A percentile compares a stretch with the other conserved stretches of the same genome.
phyloP scores from a whole-genome alignment of 2,329 filamentous ascomycete species.

The Trichoderma hamatum region DNA sequence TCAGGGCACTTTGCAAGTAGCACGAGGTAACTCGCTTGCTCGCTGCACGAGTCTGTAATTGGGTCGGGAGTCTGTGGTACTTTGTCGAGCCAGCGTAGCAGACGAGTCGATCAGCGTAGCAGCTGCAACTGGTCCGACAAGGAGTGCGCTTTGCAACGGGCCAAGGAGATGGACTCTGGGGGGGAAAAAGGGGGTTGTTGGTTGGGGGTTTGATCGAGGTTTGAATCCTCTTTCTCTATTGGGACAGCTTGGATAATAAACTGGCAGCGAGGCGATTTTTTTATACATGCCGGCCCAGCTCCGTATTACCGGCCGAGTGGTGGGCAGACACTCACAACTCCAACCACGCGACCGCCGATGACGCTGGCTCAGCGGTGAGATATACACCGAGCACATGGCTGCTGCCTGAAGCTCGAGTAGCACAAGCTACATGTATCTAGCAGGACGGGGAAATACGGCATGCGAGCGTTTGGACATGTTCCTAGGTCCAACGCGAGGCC shows the following conservation, averaged over 20 bases:
- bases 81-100: constrained; percentile 9
- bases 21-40: not conserved
- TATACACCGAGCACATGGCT: constrained; percentile 13
- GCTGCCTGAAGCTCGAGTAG: constrained; percentile 2
- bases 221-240: not conserved
- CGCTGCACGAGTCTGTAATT: not conserved
- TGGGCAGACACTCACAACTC: not conserved
- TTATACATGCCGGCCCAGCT: not conserved
- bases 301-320: not conserved
- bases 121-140: constrained; percentile 8
- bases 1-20: not conserved
- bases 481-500: constrained; percentile 17
- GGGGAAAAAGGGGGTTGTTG: not conserved
- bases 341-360: constrained; percentile 3
- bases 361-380: constrained; percentile 9
- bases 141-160: constrained; percentile 23
- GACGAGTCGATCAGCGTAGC: constrained; percentile 16
- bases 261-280: not conserved
- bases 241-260: not conserved
- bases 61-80: not conserved
- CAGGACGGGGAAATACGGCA: not conserved
- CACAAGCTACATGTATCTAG: not conserved
- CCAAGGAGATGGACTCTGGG: not conserved
- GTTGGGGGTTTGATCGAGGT: not conserved
- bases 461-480: not conserved